A percentile compares a stretch with the other conserved stretches of the same genome.
These are phyloP conservation scores for Myriosclerotinia curreyana DNA, from an alignment of 2,329 filamentous ascomycete genomes.

Conservation along the genomic window DNA sequence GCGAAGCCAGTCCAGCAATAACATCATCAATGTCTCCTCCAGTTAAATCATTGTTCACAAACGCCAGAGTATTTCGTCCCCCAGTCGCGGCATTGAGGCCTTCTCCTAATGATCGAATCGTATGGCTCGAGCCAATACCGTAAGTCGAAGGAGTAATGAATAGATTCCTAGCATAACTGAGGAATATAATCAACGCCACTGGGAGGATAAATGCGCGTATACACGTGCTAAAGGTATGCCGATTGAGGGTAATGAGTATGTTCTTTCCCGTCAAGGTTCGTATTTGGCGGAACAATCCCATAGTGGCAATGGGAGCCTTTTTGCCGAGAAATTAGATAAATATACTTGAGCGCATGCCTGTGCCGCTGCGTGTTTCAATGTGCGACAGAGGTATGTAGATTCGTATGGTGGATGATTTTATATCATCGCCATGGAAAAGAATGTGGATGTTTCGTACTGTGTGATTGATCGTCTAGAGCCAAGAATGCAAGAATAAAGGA, in stretches of 20 bases:
- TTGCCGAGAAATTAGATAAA: slow-evolving; percentile 1
- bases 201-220: slow-evolving; percentile 60
- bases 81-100: slow-evolving; percentile 57
- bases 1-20: slow-evolving; percentile 59
- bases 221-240: slow-evolving; percentile 51
- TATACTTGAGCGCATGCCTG: not conserved
- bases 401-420: not conserved
- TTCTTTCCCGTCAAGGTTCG: slow-evolving; percentile 63
- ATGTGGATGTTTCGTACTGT: not conserved
- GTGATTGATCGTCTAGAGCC: not conserved
- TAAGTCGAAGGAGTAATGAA: slow-evolving; percentile 74
- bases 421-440: not conserved
- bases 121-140: slow-evolving; percentile 63
- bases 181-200: slow-evolving; percentile 55
- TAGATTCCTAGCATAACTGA: slow-evolving; percentile 74
- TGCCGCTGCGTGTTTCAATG: not conserved
- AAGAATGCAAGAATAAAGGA: too few relatives aligned
- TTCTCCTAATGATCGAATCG: slow-evolving; percentile 62
- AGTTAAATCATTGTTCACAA: slow-evolving; percentile 70
- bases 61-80: slow-evolving; percentile 67
- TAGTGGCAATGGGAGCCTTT: slow-evolving; percentile 33
- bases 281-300: slow-evolving; percentile 56
- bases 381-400: not conserved
- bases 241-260: slow-evolving; percentile 54
- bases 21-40: slow-evolving; percentile 71